Base-by-base conservation (phyloP, 2,329 filamentous ascomycete species). In the Colletotrichum liriopes region DNA sequence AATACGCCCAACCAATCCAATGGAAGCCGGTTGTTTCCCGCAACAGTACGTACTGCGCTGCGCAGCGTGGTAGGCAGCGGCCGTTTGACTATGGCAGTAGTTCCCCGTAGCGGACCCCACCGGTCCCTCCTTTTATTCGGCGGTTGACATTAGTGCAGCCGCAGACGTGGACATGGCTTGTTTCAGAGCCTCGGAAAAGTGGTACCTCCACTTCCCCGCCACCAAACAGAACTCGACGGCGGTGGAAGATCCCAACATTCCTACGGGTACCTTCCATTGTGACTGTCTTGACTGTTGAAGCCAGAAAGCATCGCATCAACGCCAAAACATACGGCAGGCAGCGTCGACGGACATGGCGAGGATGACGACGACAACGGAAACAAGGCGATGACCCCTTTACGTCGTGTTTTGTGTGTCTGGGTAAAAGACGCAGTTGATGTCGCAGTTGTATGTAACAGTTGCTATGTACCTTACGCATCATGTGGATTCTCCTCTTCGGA, bases 171-270 rank as follows among this genome's bases (percentile, higher is more conserved):
- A 70, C 29, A 52, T 54, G 59, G 70, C 66, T 71, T 72, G 70
- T 72, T 72, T 72, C 70, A 72, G 70, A 70, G 45, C 20, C 45
- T 45, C 29, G 47, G 18, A 43, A 7, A 45, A 45, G 37, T 55
- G 49, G 49, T 5, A 0, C 26, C 26, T 20, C 41, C n/a, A 12
- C 39, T 7, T 26, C 49, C 26, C 49, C 18, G 49, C 56, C 41
- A 14, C 39, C 26, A 14, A 35, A 8, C 23, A 60, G 39, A 60
- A 7, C 39, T 26, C 23, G 32, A 16, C 14, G 14, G 23, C 23
- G 23, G 23, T 29, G 37, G 51, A 45, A 43, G 23, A n/a, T 41
- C n/a, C 56, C 8, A 23, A 60, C 18, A 45, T 32, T 45, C 35
- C 5, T 39, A 51, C 14, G 23, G 8, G 6, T 52, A n/a, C 8